Conservation (phyloP, 2,329 filamentous ascomycete genomes). For the Thermoascus crustaceus region DNA sequence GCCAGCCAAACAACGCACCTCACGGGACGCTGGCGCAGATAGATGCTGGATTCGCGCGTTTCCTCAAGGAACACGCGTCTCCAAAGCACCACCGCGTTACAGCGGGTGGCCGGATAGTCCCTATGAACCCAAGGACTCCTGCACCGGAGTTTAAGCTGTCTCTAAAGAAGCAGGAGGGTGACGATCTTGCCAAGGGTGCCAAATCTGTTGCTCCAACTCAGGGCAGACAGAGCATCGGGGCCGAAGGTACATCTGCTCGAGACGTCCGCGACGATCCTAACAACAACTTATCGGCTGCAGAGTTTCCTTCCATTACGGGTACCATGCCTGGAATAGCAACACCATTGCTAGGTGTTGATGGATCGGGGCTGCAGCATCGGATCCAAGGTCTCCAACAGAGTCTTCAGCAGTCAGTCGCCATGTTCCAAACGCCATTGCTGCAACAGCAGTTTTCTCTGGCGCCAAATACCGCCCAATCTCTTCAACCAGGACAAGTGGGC, state of each 20-base stretch:
- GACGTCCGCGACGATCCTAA: background rate
- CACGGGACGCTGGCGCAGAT: slow-evolving; percentile 23
- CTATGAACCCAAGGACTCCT: slow-evolving; percentile 30
- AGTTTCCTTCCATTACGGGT: slow-evolving; percentile 4
- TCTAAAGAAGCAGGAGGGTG: slow-evolving; percentile 10
- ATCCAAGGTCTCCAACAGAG: background rate
- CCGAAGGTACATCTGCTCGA: background rate
- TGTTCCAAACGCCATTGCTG: slow-evolving; percentile 7
- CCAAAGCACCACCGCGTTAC: slow-evolving; percentile 43
- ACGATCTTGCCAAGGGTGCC: slow-evolving; percentile 5
- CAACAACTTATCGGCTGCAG: slow-evolving; percentile 1
- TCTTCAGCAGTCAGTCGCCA: slow-evolving; percentile 6
- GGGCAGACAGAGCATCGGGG: background rate
- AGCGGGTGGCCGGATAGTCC: slow-evolving; percentile 41
- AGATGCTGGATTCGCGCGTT: slow-evolving; percentile 38
- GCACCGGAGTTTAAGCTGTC: slow-evolving; percentile 30
- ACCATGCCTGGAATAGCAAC: background rate
- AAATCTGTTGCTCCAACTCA: slow-evolving; percentile 2
- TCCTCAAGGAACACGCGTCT: slow-evolving; percentile 40
- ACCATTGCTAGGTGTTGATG: background rate
- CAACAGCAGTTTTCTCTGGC: slow-evolving; percentile 6
- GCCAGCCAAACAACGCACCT: slow-evolving; percentile 27
- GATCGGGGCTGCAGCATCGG: background rate
- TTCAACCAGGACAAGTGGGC: slow-evolving; percentile 8
- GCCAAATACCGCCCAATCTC: slow-evolving; percentile 5